Conservation (phyloP, 2,329 filamentous ascomycete genomes). For the Scorias spongiosa region DNA sequence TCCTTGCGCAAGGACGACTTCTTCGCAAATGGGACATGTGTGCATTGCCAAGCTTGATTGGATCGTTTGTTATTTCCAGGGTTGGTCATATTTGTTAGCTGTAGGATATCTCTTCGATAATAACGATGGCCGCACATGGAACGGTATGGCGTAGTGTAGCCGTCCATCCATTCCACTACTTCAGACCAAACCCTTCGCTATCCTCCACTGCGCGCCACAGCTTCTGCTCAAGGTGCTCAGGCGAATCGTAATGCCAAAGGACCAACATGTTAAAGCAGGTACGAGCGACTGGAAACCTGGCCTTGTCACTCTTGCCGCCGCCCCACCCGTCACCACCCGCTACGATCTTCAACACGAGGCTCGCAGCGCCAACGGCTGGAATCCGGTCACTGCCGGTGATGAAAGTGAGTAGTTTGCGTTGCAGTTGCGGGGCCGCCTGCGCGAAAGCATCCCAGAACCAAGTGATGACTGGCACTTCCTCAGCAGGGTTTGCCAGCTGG, state of each 20-base stretch:
- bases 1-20: too few species aligned
- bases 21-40: too few species aligned
- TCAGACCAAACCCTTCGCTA: slow-evolving; percentile 85
- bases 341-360: slow-evolving; percentile 58
- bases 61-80: too few species aligned
- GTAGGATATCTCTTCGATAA: too few species aligned
- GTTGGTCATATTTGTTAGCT: too few species aligned
- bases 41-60: too few species aligned
- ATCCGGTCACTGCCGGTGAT: slow-evolving; percentile 85
- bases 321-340: slow-evolving; percentile 44
- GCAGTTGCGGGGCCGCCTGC: slow-evolving; percentile 47
- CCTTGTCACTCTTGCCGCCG: slow-evolving; percentile 40
- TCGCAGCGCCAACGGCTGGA: slow-evolving; percentile 72
- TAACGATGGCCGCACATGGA: too few species aligned
- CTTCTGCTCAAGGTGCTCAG: slow-evolving; percentile 51
- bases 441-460: slow-evolving; percentile 88
- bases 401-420: slow-evolving; percentile 68
- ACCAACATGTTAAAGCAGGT: slow-evolving; percentile 84
- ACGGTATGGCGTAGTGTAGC: too few species aligned
- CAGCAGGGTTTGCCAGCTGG: slow-evolving; percentile 27
- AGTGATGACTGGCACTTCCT: slow-evolving; percentile 49
- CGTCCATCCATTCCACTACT: slow-evolving; percentile 28
- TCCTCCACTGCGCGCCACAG: slow-evolving; percentile 79
- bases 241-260: slow-evolving; percentile 55
- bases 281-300: slow-evolving; percentile 67